Conservation (phyloP, 768 basidiomycete genomes). For the Rhodotorula babjevae region DNA sequence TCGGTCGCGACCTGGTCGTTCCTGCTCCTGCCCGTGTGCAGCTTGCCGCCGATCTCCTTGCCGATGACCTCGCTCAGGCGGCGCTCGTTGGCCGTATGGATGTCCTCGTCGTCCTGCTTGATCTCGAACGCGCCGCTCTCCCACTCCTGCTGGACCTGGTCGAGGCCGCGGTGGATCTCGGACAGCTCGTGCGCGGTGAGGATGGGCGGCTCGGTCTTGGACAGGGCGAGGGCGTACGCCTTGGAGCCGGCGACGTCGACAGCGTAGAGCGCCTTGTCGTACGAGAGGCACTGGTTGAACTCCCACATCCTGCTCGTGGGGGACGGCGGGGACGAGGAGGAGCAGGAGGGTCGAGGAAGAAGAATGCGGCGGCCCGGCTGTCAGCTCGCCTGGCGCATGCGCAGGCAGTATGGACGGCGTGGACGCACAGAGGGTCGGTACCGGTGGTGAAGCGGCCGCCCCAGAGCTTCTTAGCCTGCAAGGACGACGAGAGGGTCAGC, state of each 20-base stretch:
- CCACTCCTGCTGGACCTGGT: slow-evolving; percentile 79
- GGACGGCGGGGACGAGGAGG: no score
- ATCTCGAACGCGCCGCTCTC: slow-evolving; percentile 67
- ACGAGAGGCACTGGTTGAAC: slow-evolving; percentile 92
- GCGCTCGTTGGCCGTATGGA: slow-evolving; percentile 97
- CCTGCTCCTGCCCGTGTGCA: slow-evolving; percentile 93
- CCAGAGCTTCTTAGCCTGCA: slow-evolving; percentile 65
- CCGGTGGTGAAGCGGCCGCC: slow-evolving; percentile 82
- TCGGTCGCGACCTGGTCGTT: slow-evolving; percentile 99
- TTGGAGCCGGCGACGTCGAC: slow-evolving; percentile 91
- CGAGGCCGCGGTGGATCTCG: slow-evolving; percentile 63
- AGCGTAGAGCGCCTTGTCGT: slow-evolving; percentile 88
- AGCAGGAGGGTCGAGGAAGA: no score
- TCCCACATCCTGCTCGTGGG: slow-evolving; percentile 74
- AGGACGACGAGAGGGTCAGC: not conserved
- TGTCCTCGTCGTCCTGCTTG: slow-evolving; percentile 90
- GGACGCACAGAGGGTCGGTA: slow-evolving; percentile 73
- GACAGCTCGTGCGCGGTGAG: slow-evolving; percentile 68
- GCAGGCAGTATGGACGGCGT: no score
- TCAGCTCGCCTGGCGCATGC: no score
- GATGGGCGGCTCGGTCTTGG: slow-evolving; percentile 63
- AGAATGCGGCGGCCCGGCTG: no score
- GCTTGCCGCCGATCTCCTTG: slow-evolving; percentile 71
- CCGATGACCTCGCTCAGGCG: slow-evolving; percentile 90
- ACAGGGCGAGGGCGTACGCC: slow-evolving; percentile 85